A percentile compares a stretch with the other conserved stretches of the same genome.
phyloP scores from a whole-genome alignment of 768 basidiomycete genomes.

The Pisolithus albus region DNA sequence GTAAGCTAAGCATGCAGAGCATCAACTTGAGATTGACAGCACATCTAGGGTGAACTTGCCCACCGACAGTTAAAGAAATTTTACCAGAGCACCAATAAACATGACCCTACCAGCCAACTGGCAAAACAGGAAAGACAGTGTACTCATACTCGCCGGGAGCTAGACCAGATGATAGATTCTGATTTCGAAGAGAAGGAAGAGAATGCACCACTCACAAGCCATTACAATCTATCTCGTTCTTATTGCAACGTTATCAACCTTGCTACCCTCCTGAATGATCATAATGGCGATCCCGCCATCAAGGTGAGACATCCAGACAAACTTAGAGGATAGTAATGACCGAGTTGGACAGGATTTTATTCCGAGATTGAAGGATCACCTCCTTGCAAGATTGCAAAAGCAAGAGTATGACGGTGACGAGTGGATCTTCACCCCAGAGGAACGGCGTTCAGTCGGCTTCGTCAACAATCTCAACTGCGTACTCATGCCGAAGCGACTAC shows the following conservation, averaged over 20 bases:
- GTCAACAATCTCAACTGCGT: constrained; percentile 9
- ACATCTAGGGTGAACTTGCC: constrained; percentile 26
- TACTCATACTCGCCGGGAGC: background rate
- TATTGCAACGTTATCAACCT: no score
- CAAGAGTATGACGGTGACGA: background rate
- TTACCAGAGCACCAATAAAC: constrained; percentile 11
- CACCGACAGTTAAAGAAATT: constrained; percentile 23
- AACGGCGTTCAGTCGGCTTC: background rate
- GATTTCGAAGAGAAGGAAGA: background rate
- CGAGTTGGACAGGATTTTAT: constrained; percentile 16
- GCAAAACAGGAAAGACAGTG: constrained; percentile 11
- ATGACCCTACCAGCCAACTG: no score
- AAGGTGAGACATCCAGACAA: constrained; percentile 1
- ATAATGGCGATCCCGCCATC: constrained; percentile 15
- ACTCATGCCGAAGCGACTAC: background rate
- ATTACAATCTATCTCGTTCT: no score
- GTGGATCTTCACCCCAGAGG: background rate
- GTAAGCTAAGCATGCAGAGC: constrained; percentile 14
- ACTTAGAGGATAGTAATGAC: constrained; percentile 2
- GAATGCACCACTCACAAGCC: background rate
- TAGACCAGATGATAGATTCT: background rate
- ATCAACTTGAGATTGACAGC: background rate
- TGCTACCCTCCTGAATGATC: background rate
- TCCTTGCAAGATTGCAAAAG: constrained; percentile 8
- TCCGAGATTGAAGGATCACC: constrained; percentile 14